phyloP scores from a whole-genome alignment of 2,329 filamentous ascomycete genomes.

The Cercospora brassicicola region DNA sequence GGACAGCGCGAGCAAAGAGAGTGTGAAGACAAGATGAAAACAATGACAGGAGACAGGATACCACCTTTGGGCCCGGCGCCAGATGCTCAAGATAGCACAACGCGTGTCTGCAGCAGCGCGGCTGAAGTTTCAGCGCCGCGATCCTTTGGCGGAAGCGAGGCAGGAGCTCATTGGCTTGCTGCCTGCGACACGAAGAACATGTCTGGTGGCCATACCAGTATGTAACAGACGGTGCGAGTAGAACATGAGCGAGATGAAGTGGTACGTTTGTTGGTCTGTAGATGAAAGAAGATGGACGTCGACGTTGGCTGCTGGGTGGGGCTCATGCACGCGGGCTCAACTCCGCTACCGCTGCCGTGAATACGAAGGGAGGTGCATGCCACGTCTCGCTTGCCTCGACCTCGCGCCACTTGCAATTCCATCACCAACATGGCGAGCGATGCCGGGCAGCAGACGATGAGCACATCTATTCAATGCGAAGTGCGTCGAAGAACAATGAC shows the following conservation, averaged over 20 bases:
- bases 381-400: background rate
- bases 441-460: background rate
- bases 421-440: background rate
- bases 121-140: background rate
- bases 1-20: background rate
- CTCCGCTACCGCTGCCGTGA: background rate
- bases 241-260: background rate
- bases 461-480: too few relatives aligned
- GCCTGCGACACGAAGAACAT: background rate
- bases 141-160: conserved; percentile 7
- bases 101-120: background rate
- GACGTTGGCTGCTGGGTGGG: background rate
- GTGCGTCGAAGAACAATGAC: background rate
- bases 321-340: background rate
- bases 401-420: background rate
- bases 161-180: background rate
- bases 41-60: background rate
- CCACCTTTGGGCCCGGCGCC: background rate
- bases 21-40: background rate
- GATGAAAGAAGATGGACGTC: background rate
- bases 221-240: background rate
- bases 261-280: background rate
- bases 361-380: background rate
- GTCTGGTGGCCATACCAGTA: background rate
- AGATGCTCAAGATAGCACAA: background rate